Evolutionary conservation across 2,329 filamentous ascomycete species (phyloP).

Genomic region (Cercospora citrullina): DNA sequence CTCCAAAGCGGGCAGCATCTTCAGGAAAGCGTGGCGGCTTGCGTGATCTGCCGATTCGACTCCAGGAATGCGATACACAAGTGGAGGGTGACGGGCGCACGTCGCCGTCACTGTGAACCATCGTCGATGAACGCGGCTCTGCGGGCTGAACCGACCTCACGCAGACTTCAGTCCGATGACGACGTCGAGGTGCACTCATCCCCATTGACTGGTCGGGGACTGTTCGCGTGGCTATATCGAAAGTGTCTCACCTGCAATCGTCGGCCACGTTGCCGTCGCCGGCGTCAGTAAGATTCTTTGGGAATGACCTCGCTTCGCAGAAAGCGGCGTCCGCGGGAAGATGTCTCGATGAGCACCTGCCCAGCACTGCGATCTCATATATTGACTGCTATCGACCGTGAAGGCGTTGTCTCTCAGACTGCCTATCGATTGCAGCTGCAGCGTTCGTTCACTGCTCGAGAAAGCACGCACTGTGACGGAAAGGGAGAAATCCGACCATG

Average conservation of each 20-base stretch:
- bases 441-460: too few species aligned
- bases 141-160: not conserved
- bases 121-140: conserved; percentile 13
- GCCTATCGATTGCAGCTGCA: too few species aligned
- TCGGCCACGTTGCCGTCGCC: not conserved
- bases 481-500: too few species aligned
- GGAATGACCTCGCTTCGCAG: not conserved
- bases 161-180: not conserved
- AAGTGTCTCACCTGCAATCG: not conserved
- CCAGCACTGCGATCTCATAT: not conserved
- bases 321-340: not conserved
- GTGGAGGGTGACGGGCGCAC: not conserved
- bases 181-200: not conserved
- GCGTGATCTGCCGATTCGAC: too few species aligned
- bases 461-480: too few species aligned
- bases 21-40: not conserved
- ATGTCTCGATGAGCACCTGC: not conserved
- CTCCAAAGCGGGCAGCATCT: not conserved
- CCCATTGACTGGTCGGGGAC: not conserved
- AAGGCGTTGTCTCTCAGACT: too few species aligned
- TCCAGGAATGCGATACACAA: not conserved
- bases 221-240: too few species aligned
- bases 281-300: not conserved
- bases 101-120: conserved; percentile 8
- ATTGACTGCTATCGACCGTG: too few species aligned